Base-by-base conservation (phyloP, 2,329 filamentous ascomycete species). In the Thielaviopsis populi region DNA sequence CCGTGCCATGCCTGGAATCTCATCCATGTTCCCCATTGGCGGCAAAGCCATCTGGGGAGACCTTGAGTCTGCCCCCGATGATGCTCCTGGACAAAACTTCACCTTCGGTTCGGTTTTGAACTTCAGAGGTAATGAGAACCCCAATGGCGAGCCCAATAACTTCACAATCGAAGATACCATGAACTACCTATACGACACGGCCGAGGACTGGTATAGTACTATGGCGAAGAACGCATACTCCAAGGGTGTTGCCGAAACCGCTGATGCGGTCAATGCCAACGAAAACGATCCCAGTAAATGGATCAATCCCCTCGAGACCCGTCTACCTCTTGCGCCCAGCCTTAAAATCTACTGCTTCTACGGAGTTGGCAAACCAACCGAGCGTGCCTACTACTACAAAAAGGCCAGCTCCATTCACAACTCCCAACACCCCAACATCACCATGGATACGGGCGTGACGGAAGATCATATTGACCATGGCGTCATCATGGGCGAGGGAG, bases 321-420 rank as follows among this genome's bases (percentile, higher is more conserved):
- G 92, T 1, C 79, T 97, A 0, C 94, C 94, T 0, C 79, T 90
- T 22, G 92, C 94, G 1, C 92, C 94, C 0, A 89, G 84, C 70
- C 78, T 99, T 70, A 96, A 96, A 73, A 89, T 99, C 13, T 97
- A 91, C 75, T 97, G 94, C 75, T 97, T 99, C 77, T 97, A 99
- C 72, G 94, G 88, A 22, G 84, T 96, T 3, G 92, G 92, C 2
- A 99, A 97, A 73, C 87, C 89, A 2, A 97, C 92, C 0, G 92
- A 99, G 74, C 83, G 92, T 64, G 85, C 86, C 17, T 99, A 97
- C 73, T 99, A 88, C 73, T 99, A 99, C 75, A 86, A 87, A 40
- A 72, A 78, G 0, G 79, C 83, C 0, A 88, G 92, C 56, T 76
- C 78, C 11, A 83, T 89, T 8, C 75, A 80, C 0, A 70, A 82